phyloP scores from a whole-genome alignment of 1,284 basidiomycete genomes.

The Trichosporon sp. region DNA sequence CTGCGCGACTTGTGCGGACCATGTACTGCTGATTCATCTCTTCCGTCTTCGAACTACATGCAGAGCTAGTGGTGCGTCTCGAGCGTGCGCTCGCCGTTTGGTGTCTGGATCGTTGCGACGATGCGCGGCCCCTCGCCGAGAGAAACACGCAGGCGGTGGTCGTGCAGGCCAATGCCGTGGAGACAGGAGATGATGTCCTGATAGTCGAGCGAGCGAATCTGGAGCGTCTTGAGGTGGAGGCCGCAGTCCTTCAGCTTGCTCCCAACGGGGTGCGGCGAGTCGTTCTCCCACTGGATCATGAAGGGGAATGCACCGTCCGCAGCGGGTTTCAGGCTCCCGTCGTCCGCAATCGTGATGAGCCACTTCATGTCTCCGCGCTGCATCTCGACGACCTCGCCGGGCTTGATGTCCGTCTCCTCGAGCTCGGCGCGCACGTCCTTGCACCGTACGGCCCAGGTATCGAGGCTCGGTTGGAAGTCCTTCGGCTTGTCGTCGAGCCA shows the following conservation, averaged over 20 bases:
- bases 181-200: not conserved
- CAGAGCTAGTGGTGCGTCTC: not conserved
- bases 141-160: not conserved
- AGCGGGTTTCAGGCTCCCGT: conserved; percentile 18
- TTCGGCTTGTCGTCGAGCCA: conserved; percentile 14
- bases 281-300: conserved; percentile 21
- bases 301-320: conserved; percentile 22
- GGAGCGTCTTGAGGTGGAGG: conserved; percentile 8
- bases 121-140: not conserved
- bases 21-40: not conserved
- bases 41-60: not conserved
- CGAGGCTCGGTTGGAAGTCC: not conserved
- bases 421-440: conserved; percentile 18
- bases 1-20: not conserved
- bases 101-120: conserved; percentile 20
- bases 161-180: not conserved
- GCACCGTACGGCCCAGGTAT: conserved; percentile 21
- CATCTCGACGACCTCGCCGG: conserved; percentile 20
- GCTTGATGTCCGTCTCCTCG: conserved; percentile 10
- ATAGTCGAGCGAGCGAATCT: conserved; percentile 11
- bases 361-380: conserved; percentile 20
- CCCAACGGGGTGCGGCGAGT: conserved; percentile 20
- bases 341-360: conserved; percentile 23
- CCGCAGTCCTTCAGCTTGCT: conserved; percentile 19
- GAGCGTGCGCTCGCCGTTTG: conserved; percentile 13